These are phyloP conservation scores for Ascobolus immersus DNA, from an alignment of 495 filamentous ascomycete species.

Conservation along the genomic window DNA sequence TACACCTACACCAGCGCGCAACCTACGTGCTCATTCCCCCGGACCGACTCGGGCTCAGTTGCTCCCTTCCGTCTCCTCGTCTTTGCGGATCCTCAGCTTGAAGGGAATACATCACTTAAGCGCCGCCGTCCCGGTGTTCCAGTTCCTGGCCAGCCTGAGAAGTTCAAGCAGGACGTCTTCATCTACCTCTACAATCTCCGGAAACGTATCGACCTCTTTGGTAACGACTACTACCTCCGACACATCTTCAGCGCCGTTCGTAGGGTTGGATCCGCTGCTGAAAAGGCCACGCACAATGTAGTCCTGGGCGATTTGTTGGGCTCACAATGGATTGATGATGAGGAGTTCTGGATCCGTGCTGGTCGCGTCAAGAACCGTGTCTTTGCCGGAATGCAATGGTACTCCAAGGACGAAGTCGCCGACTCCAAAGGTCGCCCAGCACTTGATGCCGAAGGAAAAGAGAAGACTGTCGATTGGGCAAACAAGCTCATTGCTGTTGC, in stretches of 20 bases:
- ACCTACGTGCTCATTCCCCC: constrained; percentile 17
- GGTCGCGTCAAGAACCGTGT: constrained; percentile 60
- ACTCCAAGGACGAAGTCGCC: constrained; percentile 30
- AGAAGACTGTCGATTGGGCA: constrained; percentile 37
- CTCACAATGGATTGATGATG: constrained; percentile 82
- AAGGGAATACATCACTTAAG: constrained; percentile 63
- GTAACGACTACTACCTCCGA: constrained; percentile 84
- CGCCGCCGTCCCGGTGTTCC: too few species aligned
- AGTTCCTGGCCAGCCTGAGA: too few species aligned
- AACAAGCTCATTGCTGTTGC: constrained; percentile 61
- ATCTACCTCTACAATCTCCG: too few species aligned
- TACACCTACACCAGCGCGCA: constrained; percentile 75
- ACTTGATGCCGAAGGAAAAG: constrained; percentile 26
- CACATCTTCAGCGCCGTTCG: constrained; percentile 57
- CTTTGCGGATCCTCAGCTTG: constrained; percentile 82
- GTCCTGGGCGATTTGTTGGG: constrained; percentile 81
- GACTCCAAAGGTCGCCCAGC: constrained; percentile 22
- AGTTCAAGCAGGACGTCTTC: too few species aligned
- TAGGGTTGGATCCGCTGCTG: constrained; percentile 55
- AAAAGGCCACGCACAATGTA: constrained; percentile 61
- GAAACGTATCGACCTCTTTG: constrained; percentile 66
- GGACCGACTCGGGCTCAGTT: constrained; percentile 17
- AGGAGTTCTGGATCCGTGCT: constrained; percentile 50
- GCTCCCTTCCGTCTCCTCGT: constrained; percentile 71
- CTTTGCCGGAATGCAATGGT: constrained; percentile 41